phyloP scores from a whole-genome alignment of 2,329 filamentous ascomycete genomes.

The Colletotrichum agaves region DNA sequence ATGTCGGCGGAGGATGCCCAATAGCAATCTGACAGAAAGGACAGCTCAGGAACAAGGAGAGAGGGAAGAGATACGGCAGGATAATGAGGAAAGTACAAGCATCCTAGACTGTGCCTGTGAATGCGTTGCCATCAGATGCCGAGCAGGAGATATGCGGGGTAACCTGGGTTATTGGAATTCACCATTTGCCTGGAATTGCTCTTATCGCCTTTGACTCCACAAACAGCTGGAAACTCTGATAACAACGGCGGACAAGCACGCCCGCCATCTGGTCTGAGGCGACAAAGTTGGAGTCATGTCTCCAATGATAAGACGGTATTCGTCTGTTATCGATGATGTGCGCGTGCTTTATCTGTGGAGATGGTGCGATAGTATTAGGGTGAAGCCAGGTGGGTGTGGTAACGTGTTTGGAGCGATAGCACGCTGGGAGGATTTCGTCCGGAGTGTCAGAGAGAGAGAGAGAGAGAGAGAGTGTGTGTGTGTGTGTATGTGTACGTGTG shows the following conservation, averaged over 20 bases:
- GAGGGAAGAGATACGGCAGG: slow-evolving; percentile 1
- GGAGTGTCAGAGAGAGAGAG: too few species aligned
- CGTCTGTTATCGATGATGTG: neutral
- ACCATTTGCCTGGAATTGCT: neutral
- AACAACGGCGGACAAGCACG: neutral
- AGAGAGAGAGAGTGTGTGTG: too few species aligned
- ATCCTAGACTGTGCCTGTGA: neutral
- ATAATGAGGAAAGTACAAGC: slow-evolving; percentile 27
- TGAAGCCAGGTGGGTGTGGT: neutral
- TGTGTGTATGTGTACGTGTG: neutral
- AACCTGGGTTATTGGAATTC: neutral
- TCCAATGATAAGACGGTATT: slow-evolving; percentile 26
- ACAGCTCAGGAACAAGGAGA: neutral
- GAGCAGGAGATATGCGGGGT: slow-evolving; percentile 18
- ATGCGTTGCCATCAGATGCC: neutral
- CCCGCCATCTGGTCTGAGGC: neutral
- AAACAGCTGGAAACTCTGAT: slow-evolving; percentile 6
- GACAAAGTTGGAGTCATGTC: slow-evolving; percentile 20
- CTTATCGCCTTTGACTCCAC: slow-evolving; percentile 26
- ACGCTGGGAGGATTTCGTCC: neutral
- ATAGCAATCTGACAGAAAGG: neutral
- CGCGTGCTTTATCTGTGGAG: slow-evolving; percentile 12
- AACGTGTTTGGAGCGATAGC: slow-evolving; percentile 8
- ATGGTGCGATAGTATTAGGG: neutral
- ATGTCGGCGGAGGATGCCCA: neutral